Percentiles rank a stretch among this genome's conserved stretches.
These are phyloP conservation scores for Plasmodium blacklocki DNA, from an alignment of 169 alveolate genomes.

Conservation along the genomic window DNA sequence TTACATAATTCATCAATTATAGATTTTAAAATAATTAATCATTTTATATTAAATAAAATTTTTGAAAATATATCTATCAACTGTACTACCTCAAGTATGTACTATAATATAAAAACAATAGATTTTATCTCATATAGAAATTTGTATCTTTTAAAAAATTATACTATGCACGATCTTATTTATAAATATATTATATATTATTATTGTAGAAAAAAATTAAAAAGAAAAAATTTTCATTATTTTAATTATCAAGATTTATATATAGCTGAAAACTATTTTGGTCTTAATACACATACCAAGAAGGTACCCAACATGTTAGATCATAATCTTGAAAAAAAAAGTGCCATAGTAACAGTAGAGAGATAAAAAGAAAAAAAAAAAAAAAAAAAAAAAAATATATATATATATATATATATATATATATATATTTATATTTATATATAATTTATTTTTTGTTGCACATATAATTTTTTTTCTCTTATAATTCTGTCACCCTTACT, in stretches of 20 bases:
- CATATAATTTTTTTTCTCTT: no score
- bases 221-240: conserved; percentile 49
- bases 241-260: conserved; percentile 57
- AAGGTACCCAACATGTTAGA: conserved; percentile 53
- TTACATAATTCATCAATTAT: conserved; percentile 52
- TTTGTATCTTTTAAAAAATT: conserved; percentile 46
- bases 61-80: conserved; percentile 33
- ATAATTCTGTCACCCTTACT: no score
- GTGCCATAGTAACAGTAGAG: conserved; percentile 46
- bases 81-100: conserved; percentile 24
- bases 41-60: conserved; percentile 35
- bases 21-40: conserved; percentile 37
- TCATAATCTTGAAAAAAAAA: conserved; percentile 43
- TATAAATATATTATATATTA: conserved; percentile 46
- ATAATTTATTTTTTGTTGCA: neutral
- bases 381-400: neutral
- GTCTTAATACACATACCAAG: conserved; percentile 56
- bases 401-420: neutral
- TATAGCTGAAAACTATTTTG: conserved; percentile 42
- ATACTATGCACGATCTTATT: conserved; percentile 38
- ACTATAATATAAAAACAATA: conserved; percentile 22
- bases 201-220: conserved; percentile 39
- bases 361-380: conserved; percentile 15
- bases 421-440: neutral
- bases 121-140: conserved; percentile 28